phyloP scores from a whole-genome alignment of 352 stramenopile genomes.

The Globisporangium ultimum region DNA sequence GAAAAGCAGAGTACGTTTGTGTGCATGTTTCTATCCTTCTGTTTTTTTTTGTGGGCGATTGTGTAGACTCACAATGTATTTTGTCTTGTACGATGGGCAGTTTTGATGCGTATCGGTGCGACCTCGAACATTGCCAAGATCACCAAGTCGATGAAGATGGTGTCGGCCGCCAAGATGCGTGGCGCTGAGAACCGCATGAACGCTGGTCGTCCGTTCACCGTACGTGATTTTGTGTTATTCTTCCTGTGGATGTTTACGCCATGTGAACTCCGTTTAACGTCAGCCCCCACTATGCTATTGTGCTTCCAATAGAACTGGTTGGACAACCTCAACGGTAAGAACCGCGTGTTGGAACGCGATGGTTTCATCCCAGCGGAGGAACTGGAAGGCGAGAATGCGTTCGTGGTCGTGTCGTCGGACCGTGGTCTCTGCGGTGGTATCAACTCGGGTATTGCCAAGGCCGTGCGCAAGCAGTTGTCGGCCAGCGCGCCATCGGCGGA shows the following conservation, averaged over 20 bases:
- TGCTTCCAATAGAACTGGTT: conserved; percentile 38
- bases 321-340: conserved; percentile 75
- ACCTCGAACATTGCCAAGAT: conserved; percentile 99
- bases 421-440: conserved; percentile 98
- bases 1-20: conserved; percentile 95
- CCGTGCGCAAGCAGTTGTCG: conserved; percentile 78
- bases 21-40: not conserved
- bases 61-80: not conserved
- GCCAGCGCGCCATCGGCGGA: conserved; percentile 68
- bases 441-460: conserved; percentile 96
- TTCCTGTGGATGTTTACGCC: not conserved
- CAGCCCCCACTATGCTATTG: not conserved
- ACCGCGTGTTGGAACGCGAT: conserved; percentile 86
- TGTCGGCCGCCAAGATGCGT: conserved; percentile 98
- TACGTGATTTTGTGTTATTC: conserved; percentile 7
- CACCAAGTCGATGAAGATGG: conserved; percentile 99
- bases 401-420: conserved; percentile 97
- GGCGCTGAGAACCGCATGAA: conserved; percentile 93
- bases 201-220: conserved; percentile 79
- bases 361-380: conserved; percentile 83
- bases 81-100: conserved; percentile 8
- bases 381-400: conserved; percentile 83
- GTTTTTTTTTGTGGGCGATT: not conserved
- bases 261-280: not conserved
- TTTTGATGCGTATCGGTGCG: conserved; percentile 95